phyloP scores from a whole-genome alignment of 306 rosid genomes.

The Sicyos baderoa region DNA sequence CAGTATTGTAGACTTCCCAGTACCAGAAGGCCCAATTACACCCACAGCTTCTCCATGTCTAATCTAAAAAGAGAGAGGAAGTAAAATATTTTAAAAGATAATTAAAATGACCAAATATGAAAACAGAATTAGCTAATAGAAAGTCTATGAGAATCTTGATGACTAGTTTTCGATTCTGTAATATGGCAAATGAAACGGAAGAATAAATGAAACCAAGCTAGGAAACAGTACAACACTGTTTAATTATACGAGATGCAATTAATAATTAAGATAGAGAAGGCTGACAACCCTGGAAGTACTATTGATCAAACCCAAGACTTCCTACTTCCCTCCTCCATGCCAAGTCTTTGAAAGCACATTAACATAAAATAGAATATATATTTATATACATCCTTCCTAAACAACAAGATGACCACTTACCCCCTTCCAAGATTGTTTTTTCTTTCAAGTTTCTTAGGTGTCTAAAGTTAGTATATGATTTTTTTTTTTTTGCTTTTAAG shows the following conservation, averaged over 20 bases:
- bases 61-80: conserved; percentile 34
- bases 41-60: conserved; percentile 99
- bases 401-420: neutral
- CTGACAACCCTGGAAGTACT: neutral
- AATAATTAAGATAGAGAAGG: neutral
- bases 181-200: neutral
- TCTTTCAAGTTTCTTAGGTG: neutral
- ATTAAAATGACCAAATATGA: conserved; percentile 1
- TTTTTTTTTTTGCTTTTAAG: neutral
- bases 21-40: conserved; percentile 97
- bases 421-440: neutral
- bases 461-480: neutral
- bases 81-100: conserved; percentile 1
- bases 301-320: neutral
- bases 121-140: neutral
- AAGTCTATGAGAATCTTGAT: neutral
- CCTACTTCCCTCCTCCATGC: neutral
- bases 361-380: neutral
- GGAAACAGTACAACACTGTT: neutral
- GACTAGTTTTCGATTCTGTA: neutral
- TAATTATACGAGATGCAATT: neutral
- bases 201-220: neutral
- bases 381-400: neutral
- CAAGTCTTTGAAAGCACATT: neutral
- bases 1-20: conserved; percentile 86